Evolutionary conservation across 2,329 filamentous ascomycete species (phyloP), one percentile per base, ranked within the genome.

Genomic region (Zasmidium citrigriseum): DNA sequence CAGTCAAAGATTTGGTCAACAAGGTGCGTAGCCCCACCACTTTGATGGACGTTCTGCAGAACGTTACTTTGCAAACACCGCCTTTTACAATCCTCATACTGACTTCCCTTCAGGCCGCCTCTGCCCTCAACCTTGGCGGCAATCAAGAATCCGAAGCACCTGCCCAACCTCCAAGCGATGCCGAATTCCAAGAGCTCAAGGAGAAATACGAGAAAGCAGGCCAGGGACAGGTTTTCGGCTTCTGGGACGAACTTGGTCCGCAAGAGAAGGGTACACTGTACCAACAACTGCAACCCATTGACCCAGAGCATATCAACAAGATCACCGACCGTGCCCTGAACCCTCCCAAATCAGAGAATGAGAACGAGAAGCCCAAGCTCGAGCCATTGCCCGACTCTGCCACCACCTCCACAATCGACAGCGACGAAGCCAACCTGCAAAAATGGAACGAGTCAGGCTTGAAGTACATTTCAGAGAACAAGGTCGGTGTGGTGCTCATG

Each of bases 331-430:
- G 85, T 73, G 91, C 93, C 60, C 83, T 98, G 64, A 86, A 92
- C 78, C 90, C 93, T 25, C 85, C 89, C 61, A 83, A 88, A 70
- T 63, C 78, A 54, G 82, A 86, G 61, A 78, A 79, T 60, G 79
- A 82, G 62, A 77, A 79, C 59, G 76, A 81, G 55, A 82, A 76
- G 63, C 72, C 77, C 16, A 78, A 79, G 62, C 86, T 98, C 72
- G 91, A 97, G 77, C 93, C 93, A 53, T 86, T 99, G 22, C 95
- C 95, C 63, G 88, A 91, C 48, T 87, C 88, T 58, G 91, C 91
- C 50, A 91, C 87, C 49, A 95, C 93, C 52, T 97, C 92, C 58
- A 91, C 97, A 68, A 86, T 98, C 74, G 93, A 98, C 77, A 96
- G 93, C 60, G 85, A 89, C 68, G 76, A 87, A 52, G 84, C 86